Evolutionary conservation across 1,139 yeast genomes (phyloP), one percentile per base, ranked within the genome.

Genomic region (Torulaspora pretoriensis): DNA sequence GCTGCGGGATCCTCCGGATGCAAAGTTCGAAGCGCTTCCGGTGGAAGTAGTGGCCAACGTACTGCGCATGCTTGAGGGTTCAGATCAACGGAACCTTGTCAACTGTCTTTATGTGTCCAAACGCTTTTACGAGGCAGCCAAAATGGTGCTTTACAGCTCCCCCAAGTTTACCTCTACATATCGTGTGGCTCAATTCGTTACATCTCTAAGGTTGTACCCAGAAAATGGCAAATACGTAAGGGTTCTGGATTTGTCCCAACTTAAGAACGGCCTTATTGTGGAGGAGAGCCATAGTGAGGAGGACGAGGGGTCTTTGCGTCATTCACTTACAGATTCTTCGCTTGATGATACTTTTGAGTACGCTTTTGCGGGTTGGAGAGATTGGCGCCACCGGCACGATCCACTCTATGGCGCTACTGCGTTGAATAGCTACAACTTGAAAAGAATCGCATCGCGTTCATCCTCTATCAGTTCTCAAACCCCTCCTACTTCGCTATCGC

Each of bases 301-400:
- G 10, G 42, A 19, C 10, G 17, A 33, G 8, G 41, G 29, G 22
- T 38, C 29, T n/a, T 28, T 16, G 14, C 32, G 23, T 23, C 25
- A 26, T 8, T 25, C 24, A 2, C 26, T 35, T n/a, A n/a, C 30
- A 2, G 38, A 35, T 8, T 23, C 31, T 5, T 19, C 34, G 10
- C 23, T 28, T 8, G 31, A 35, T n/a, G 43, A 38, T 13, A 9
- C 23, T 16, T 43, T 37, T 36, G 47, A 48, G 24, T 32, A 58
- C 16, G 69, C 71, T 0, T 61, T 70, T 36, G 92, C 95, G 0
- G 84, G 92, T 10, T 87, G 96, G 96, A 73, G 95, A 59, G 96
- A 87, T 63, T 85, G 95, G 95, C 82, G 85, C 56, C 81, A 75
- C 55, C 74, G 83, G 50, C 76, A 75, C 37, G 88, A 83, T 61